Base-by-base conservation (phyloP, 1,139 yeast species). In the Geotrichum restrictum region DNA sequence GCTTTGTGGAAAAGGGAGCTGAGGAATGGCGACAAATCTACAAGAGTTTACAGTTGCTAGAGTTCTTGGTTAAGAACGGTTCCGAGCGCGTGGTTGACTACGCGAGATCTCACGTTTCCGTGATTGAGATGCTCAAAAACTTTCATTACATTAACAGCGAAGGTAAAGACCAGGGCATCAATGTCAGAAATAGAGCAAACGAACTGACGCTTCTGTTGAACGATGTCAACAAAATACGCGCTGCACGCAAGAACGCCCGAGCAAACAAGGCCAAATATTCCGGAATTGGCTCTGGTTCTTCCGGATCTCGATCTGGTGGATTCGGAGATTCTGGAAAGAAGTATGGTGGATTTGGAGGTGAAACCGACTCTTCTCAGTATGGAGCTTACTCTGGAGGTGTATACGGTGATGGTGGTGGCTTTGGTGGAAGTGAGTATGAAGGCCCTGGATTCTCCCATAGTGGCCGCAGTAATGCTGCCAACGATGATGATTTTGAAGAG, bases 21-120 rank as follows among this genome's bases (percentile, higher is more conserved):
- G 85, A 83, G 66, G 98, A 93, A 72, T 93, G 99, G 99, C 82
- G 99, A 68, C 99, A 93, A 69, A 91, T 93, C 59, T 93, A 93
- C 74, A 93, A 93, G 72, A 83, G 96, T 7, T 76, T 93, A 61
- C 98, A 91, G 68, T 76, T 93, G 65, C 78, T 93, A 67, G 99
- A 93, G 64, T 93, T 88, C 67, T 77, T 93, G 63, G 79, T 94
- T 59, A 88, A 88, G 67, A 87, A 93, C 66, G 99, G 98, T 0
- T 81, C 93, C 34, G 98, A 94, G 69, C 76, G 97, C 58, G 88
- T 94, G 58, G 94, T 94, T 56, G 98, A 93, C 70, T 97, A 93
- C 60, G 91, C 95, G 3, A 78, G 98, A 55, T 81, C 94, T 31
- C 94, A 89, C 68, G 68, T 88, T 56, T 82, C 88, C 18, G 77